Conservation (phyloP, 441 rosid genomes). For the Capsella rubella region DNA sequence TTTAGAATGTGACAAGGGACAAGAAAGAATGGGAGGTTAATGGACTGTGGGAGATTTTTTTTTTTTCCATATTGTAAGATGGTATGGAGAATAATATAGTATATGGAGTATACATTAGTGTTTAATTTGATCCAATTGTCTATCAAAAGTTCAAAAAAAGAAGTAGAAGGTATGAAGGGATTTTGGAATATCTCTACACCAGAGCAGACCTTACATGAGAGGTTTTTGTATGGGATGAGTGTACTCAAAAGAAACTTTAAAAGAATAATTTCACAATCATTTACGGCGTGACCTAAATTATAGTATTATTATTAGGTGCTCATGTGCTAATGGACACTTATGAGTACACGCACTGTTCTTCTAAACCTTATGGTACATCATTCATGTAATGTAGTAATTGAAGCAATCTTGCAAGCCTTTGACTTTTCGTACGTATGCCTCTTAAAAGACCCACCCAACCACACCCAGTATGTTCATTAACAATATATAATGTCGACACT, state of each 20-base stretch:
- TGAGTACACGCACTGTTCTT: not conserved
- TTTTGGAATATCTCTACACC: no score
- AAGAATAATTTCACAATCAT: no score
- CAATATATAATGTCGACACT: conserved; percentile 1
- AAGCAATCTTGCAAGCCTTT: conserved; percentile 10
- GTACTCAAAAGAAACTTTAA: no score
- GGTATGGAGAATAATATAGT: not conserved
- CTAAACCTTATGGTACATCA: not conserved
- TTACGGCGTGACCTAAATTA: no score
- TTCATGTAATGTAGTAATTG: not conserved
- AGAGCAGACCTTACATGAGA: no score
- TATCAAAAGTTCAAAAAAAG: not conserved
- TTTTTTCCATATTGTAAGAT: not conserved
- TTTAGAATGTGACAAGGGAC: not conserved
- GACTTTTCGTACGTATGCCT: not conserved
- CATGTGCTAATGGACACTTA: not conserved
- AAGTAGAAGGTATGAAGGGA: no score
- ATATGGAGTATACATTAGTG: not conserved
- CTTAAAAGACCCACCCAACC: conserved; percentile 2
- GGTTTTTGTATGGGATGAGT: no score
- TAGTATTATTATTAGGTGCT: no score
- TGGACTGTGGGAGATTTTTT: no score
- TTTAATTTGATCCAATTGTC: not conserved
- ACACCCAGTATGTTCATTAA: not conserved
- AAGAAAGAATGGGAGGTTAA: conserved; percentile 17